Conservation (phyloP, 805 yeast species). For the Ogataea minuta region DNA sequence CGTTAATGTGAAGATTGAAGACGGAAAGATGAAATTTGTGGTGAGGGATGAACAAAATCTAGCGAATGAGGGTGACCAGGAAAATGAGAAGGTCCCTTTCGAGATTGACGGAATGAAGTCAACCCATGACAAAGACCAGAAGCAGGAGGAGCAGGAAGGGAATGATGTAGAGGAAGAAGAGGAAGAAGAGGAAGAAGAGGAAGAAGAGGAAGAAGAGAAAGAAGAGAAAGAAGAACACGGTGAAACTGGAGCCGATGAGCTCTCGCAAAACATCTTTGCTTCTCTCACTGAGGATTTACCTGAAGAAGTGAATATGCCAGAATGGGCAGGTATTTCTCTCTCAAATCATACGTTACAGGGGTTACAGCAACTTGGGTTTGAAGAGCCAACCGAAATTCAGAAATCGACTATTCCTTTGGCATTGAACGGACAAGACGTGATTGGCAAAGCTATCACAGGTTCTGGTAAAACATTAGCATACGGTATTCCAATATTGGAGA, state of each 20-base stretch:
- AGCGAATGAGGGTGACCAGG: conserved; percentile 21
- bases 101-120: conserved; percentile 21
- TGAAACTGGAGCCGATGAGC: conserved; percentile 1
- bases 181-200: conserved; percentile 8
- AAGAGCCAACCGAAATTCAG: conserved; percentile 83
- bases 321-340: conserved; percentile 51
- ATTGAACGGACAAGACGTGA: conserved; percentile 70
- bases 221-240: conserved; percentile 1
- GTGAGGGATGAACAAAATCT: conserved; percentile 36
- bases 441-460: conserved; percentile 97
- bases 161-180: conserved; percentile 13
- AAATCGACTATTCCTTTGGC: conserved; percentile 70
- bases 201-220: conserved; percentile 11
- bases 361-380: conserved; percentile 55
- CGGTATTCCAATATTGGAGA: conserved; percentile 87
- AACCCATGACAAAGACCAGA: conserved; percentile 21
- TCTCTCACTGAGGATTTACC: conserved; percentile 16
- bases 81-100: conserved; percentile 25
- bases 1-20: conserved; percentile 72
- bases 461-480: conserved; percentile 97
- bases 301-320: conserved; percentile 50
- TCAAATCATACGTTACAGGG: conserved; percentile 62
- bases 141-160: conserved; percentile 9
- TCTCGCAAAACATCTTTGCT: conserved; percentile 19
- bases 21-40: conserved; percentile 66